Base-by-base conservation (phyloP, 2,329 filamentous ascomycete genomes). In the Teratosphaeria destructans region DNA sequence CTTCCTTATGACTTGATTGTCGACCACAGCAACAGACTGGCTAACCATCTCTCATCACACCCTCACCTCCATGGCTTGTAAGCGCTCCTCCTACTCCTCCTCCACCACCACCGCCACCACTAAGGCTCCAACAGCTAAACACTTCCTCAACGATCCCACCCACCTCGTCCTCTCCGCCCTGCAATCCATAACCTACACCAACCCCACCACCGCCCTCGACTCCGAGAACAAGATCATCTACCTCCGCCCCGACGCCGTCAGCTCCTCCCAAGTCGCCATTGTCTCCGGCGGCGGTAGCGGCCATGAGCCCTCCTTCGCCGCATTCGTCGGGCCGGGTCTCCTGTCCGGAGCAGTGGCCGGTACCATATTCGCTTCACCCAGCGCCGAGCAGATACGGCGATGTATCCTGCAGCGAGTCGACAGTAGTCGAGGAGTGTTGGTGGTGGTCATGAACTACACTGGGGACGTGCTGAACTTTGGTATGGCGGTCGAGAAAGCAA, bases 401-500 rank as follows among this genome's bases (percentile, higher is more conserved):
- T 90, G 86, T 61, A 87, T 95, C 57, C 82, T 86, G 69, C 82
- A 85, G 52, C 81, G 89, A 23, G 88, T 95, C 3, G 84, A 89
- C 62, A 81, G 82, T 3, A 79, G 82, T 53, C 82, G 84, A 62
- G 93, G 92, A 27, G 88, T 96, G 1, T 74, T 96, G 49, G 88
- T 96, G n/a, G 86, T 92, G 5, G 89, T 95, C 34, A 96, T 95
- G 89, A 96, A 96, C 74, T 74, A 74, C 49, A 75, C 73, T 0
- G 78, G 78, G 2, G 78, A 80, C 62, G 84, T 96, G 58, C 81
- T 96, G 66, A 95, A 96, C 76, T 96, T 96, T 71, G 92, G 91
- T 59, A 87, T 96, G 82, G 92, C 87, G 0, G 89, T 94, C 8
- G 93, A 96, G 74, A 96, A 96, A 77, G 91, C 91, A 16, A 86